Evolutionary conservation across 148 eudicot genomes (phyloP).

Genomic region (Vaccinium corymbosum): DNA sequence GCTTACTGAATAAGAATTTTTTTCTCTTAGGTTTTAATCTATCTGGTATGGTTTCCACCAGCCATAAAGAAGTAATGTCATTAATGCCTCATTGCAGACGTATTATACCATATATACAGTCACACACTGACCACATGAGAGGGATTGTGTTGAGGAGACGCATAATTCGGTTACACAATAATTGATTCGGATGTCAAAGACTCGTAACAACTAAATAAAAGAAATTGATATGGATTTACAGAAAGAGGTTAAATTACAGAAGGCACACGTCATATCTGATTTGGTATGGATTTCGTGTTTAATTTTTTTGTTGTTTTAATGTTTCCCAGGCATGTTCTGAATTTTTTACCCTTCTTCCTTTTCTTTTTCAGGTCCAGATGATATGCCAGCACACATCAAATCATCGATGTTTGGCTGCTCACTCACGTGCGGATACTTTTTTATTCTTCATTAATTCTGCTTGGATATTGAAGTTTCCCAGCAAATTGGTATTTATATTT

Average conservation of each 20-base stretch:
- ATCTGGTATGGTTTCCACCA: neutral
- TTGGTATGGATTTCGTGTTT: conserved; percentile 8
- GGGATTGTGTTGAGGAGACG: neutral
- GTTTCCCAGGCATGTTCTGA: neutral
- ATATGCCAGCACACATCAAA: conserved; percentile 98
- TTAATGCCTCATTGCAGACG: neutral
- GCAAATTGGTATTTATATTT: conserved; percentile 9
- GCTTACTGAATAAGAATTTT: neutral
- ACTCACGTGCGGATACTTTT: conserved; percentile 55
- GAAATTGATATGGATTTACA: neutral
- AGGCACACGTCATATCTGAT: neutral
- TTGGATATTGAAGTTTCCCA: conserved; percentile 5
- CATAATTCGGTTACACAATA: neutral
- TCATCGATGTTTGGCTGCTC: conserved; percentile 95
- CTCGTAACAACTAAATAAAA: neutral
- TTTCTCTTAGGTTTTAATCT: neutral
- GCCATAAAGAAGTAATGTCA: neutral
- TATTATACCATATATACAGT: neutral
- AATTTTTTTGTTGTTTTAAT: neutral
- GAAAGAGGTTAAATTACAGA: neutral
- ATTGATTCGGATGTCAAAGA: neutral
- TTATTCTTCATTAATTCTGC: conserved; percentile 8
- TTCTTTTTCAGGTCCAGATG: conserved; percentile 79
- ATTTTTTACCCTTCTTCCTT: neutral
- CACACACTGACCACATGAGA: neutral